Evolutionary conservation across 2,329 filamentous ascomycete genomes (phyloP).

Genomic region (Colletotrichum cereale): DNA sequence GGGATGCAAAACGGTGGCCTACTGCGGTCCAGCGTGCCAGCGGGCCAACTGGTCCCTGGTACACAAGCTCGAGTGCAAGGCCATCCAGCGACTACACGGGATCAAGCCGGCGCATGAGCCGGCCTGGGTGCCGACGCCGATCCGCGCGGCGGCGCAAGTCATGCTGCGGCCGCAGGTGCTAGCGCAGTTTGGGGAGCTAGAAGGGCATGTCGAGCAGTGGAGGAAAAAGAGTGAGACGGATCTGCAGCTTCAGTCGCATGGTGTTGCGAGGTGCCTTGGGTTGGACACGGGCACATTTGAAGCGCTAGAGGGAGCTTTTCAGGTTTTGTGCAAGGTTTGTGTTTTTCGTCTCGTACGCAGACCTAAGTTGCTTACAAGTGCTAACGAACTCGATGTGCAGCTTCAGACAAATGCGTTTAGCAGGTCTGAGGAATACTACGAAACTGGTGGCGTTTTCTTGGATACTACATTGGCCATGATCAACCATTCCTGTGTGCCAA

Average conservation of each 20-base stretch:
- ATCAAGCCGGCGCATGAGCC: conserved; percentile 52
- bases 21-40: conserved; percentile 69
- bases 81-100: conserved; percentile 50
- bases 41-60: conserved; percentile 63
- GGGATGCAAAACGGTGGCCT: conserved; percentile 64
- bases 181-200: conserved; percentile 54
- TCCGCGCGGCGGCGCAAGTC: conserved; percentile 66
- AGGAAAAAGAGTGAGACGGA: conserved; percentile 58
- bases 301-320: conserved; percentile 53
- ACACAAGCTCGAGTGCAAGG: conserved; percentile 68
- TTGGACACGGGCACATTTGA: conserved; percentile 56
- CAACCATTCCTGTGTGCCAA: conserved; percentile 74
- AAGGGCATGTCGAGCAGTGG: conserved; percentile 60
- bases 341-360: not conserved
- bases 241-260: conserved; percentile 60
- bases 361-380: not conserved
- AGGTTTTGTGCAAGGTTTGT: conserved; percentile 67
- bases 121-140: conserved; percentile 63
- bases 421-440: conserved; percentile 61
- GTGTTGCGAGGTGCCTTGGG: conserved; percentile 24
- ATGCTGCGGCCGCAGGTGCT: conserved; percentile 55
- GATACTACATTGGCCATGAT: conserved; percentile 69
- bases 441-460: conserved; percentile 66
- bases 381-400: conserved; percentile 51
- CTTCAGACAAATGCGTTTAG: conserved; percentile 74